Percentiles rank a stretch among this genome's conserved stretches.
These are phyloP conservation scores for Lactarius deliciosus DNA, from an alignment of 768 basidiomycete species.

Conservation along the genomic window DNA sequence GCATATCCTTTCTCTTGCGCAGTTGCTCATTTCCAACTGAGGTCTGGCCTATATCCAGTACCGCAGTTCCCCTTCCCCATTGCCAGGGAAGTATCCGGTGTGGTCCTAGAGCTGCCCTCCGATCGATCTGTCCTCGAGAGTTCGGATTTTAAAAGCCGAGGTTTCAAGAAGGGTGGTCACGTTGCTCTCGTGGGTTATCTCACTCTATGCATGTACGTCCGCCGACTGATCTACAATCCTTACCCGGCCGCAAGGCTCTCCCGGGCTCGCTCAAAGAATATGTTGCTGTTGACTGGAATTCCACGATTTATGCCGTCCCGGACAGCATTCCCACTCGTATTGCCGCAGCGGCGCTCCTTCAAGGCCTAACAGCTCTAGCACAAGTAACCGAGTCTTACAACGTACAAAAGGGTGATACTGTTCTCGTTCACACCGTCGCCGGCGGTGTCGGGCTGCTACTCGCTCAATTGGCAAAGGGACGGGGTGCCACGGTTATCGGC, in stretches of 20 bases:
- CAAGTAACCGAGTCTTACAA: conserved; percentile 85
- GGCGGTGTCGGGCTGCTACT: conserved; percentile 80
- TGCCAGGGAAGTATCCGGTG: conserved; percentile 80
- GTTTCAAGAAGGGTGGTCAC: conserved; percentile 64
- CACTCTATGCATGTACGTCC: not conserved
- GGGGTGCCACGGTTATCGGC: conserved; percentile 89
- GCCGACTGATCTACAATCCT: not conserved
- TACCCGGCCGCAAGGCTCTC: conserved; percentile 39
- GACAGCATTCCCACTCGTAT: conserved; percentile 53
- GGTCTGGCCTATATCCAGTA: conserved; percentile 63
- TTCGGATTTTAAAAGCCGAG: conserved; percentile 60
- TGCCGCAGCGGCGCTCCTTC: conserved; percentile 68
- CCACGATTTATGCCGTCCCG: conserved; percentile 61
- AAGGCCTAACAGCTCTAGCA: conserved; percentile 74
- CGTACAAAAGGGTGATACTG: conserved; percentile 74
- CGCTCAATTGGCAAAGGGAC: conserved; percentile 63
- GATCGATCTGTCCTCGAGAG: conserved; percentile 59
- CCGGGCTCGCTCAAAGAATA: conserved; percentile 69
- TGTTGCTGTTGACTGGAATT: conserved; percentile 60
- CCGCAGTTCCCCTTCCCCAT: conserved; percentile 61
- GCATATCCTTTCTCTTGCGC: not conserved
- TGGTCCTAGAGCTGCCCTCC: conserved; percentile 70
- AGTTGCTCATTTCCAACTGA: conserved; percentile 3
- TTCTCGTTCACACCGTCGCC: conserved; percentile 88
- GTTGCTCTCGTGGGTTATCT: conserved; percentile 61